These are phyloP conservation scores for Pyrenophora tritici-repentis DNA, from an alignment of 2,329 filamentous ascomycete genomes.

Conservation along the genomic window DNA sequence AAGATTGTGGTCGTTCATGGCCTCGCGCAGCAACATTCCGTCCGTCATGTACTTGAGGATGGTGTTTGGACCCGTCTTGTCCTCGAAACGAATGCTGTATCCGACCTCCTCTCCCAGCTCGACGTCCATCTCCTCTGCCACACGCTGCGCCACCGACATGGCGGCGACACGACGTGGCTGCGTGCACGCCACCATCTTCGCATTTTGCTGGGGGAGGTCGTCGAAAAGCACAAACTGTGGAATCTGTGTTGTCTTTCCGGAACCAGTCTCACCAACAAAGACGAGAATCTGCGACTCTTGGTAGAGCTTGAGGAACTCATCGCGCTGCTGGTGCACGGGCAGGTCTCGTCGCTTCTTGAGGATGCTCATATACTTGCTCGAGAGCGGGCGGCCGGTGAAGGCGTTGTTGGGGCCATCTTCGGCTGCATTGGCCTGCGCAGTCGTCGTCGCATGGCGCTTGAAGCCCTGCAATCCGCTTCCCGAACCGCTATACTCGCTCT, in stretches of 20 bases:
- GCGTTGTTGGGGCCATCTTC: constrained; percentile 85
- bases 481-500: constrained; percentile 40
- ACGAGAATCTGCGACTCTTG: constrained; percentile 95
- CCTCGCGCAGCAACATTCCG: constrained; percentile 95
- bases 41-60: constrained; percentile 99
- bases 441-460: constrained; percentile 79
- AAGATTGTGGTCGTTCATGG: constrained; percentile 87
- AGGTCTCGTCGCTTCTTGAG: constrained; percentile 81
- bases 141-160: constrained; percentile 97
- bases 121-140: constrained; percentile 93
- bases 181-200: constrained; percentile 94
- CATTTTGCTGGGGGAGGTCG: constrained; percentile 82
- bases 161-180: constrained; percentile 96
- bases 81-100: constrained; percentile 97
- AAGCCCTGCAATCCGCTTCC: constrained; percentile 62
- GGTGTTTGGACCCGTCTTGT: constrained; percentile 83
- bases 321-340: constrained; percentile 88
- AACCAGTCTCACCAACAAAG: constrained; percentile 98
- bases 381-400: constrained; percentile 79
- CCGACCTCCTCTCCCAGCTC: constrained; percentile 89
- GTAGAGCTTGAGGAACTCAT: constrained; percentile 92
- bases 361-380: constrained; percentile 87
- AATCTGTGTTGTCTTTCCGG: constrained; percentile 98
- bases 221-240: constrained; percentile 98
- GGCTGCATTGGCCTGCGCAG: constrained; percentile 70